phyloP scores from a whole-genome alignment of 1,284 basidiomycete species.

The Gomphus bonarii region DNA sequence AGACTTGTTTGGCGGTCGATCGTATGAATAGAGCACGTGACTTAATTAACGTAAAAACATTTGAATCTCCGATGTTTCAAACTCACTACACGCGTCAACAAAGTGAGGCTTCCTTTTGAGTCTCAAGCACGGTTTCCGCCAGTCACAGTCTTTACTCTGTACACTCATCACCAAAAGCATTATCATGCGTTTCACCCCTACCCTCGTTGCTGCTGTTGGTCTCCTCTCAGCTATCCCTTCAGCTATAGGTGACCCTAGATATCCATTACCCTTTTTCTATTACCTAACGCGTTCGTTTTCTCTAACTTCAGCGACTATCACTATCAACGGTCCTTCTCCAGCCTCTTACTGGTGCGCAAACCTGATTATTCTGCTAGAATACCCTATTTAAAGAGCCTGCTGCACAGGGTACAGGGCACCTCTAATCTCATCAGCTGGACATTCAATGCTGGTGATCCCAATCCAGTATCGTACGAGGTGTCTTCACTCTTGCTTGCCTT shows the following conservation, averaged over 20 bases:
- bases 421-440: slow-evolving; percentile 29
- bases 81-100: not conserved
- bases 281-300: not conserved
- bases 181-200: not conserved
- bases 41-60: not conserved
- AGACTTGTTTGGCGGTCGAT: too few relatives aligned
- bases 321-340: slow-evolving; percentile 24
- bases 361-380: not conserved
- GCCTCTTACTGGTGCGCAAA: slow-evolving; percentile 25
- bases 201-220: slow-evolving; percentile 19
- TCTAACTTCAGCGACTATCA: slow-evolving; percentile 18
- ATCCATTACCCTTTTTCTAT: not conserved
- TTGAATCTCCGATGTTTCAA: slow-evolving; percentile 3
- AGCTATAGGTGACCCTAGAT: slow-evolving; percentile 21
- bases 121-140: not conserved
- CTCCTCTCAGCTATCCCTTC: slow-evolving; percentile 22
- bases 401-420: slow-evolving; percentile 26
- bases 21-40: not conserved
- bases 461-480: slow-evolving; percentile 19
- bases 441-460: slow-evolving; percentile 25
- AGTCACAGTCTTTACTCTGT: slow-evolving; percentile 1
- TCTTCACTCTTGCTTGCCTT: not conserved
- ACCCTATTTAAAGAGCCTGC: not conserved
- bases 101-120: not conserved
- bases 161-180: not conserved